Evolutionary conservation across 2,329 filamentous ascomycete genomes (phyloP).

Genomic region (Celoporthe dispersa): DNA sequence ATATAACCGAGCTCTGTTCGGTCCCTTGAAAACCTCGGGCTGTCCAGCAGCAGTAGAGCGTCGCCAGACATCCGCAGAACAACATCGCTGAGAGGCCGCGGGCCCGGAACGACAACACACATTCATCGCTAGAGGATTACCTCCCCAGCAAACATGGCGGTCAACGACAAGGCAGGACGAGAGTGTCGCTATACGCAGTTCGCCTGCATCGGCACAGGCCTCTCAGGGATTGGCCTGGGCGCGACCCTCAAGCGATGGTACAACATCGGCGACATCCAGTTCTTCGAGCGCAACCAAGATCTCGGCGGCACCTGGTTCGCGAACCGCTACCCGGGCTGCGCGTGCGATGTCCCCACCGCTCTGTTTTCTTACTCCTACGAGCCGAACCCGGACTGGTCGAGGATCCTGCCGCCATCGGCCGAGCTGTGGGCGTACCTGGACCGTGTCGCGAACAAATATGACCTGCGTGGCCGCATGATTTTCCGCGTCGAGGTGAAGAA

Average conservation of each 20-base stretch:
- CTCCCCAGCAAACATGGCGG: not conserved
- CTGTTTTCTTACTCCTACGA: conserved; percentile 66
- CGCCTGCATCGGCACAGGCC: conserved; percentile 61
- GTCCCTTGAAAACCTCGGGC: not conserved
- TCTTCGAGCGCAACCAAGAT: conserved; percentile 62
- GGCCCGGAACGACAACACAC: not conserved
- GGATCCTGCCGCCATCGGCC: conserved; percentile 56
- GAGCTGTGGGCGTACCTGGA: conserved; percentile 64
- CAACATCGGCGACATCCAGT: conserved; percentile 60
- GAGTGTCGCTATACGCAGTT: conserved; percentile 40
- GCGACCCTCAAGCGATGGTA: conserved; percentile 62
- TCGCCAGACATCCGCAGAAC: not conserved
- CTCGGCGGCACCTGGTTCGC: conserved; percentile 69
- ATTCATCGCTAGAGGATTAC: not conserved
- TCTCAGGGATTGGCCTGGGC: conserved; percentile 65
- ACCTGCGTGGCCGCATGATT: conserved; percentile 43
- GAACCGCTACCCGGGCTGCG: conserved; percentile 63
- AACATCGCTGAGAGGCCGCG: not conserved
- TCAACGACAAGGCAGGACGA: not conserved
- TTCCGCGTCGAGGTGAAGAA: conserved; percentile 44
- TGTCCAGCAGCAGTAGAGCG: not conserved
- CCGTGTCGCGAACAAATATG: conserved; percentile 52
- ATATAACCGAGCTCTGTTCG: not conserved
- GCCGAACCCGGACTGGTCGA: conserved; percentile 64
- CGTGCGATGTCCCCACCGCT: conserved; percentile 62